phyloP scores from a whole-genome alignment of 139 green algal species.

The Closterium sp. region DNA sequence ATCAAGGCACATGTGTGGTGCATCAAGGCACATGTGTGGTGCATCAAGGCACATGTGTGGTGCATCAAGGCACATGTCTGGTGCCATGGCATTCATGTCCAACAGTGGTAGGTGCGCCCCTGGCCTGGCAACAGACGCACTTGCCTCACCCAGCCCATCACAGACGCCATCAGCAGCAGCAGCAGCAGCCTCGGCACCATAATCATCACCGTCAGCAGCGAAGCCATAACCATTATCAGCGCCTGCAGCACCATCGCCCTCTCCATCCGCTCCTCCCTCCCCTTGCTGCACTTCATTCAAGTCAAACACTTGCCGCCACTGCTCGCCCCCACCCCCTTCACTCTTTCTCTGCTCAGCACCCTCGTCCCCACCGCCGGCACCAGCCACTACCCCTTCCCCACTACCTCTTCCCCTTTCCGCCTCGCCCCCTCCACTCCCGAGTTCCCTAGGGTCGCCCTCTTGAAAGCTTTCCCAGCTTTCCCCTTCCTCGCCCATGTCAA shows the following conservation, averaged over 20 bases:
- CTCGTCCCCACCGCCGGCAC: neutral
- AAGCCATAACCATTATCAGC: neutral
- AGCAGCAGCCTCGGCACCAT: neutral
- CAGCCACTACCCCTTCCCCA: neutral
- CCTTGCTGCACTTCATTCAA: neutral
- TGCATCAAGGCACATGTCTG: too few species aligned
- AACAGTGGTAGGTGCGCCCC: neutral
- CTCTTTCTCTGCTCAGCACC: neutral
- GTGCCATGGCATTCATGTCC: neutral
- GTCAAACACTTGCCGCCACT: neutral
- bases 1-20: too few species aligned
- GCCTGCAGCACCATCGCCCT: neutral
- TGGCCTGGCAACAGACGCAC: neutral
- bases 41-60: too few species aligned
- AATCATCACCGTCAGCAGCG: neutral
- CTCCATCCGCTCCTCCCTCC: neutral
- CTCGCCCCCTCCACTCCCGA: neutral
- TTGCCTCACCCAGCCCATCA: too few species aligned
- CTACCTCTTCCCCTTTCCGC: neutral
- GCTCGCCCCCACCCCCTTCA: neutral
- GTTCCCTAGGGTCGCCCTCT: neutral
- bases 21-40: too few species aligned
- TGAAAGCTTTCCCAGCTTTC: too few species aligned
- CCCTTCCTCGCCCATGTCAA: neutral
- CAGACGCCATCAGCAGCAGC: neutral